Percentiles rank a stretch among this genome's conserved stretches.
Evolutionary conservation across 805 yeast genomes (phyloP).

Genomic region (Priceomyces carsonii): DNA sequence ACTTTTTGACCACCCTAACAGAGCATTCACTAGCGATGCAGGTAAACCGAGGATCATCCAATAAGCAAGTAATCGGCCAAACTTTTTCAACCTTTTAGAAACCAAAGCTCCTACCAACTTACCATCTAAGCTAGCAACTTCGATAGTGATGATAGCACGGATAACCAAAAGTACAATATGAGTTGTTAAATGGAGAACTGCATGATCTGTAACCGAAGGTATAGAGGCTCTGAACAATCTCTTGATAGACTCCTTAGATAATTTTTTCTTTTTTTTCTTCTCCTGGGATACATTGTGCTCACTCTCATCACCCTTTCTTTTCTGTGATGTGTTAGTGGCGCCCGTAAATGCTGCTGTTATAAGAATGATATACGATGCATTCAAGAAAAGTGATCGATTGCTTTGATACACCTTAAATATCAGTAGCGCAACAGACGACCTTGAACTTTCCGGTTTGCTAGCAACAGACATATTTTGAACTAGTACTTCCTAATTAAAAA

Average conservation of each 20-base stretch:
- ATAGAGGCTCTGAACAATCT: slow-evolving; percentile 36
- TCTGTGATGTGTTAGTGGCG: slow-evolving; percentile 31
- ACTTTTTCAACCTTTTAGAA: slow-evolving; percentile 63
- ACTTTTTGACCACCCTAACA: slow-evolving; percentile 61
- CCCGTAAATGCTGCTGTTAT: slow-evolving; percentile 45
- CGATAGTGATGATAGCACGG: slow-evolving; percentile 73
- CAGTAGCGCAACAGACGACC: slow-evolving; percentile 5
- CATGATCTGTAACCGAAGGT: slow-evolving; percentile 28
- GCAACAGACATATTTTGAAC: too few species aligned
- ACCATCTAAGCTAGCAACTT: slow-evolving; percentile 88
- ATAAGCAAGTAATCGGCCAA: slow-evolving; percentile 59
- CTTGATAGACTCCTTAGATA: slow-evolving; percentile 29
- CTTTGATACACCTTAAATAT: slow-evolving; percentile 37
- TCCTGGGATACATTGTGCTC: slow-evolving; percentile 8
- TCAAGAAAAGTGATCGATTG: slow-evolving; percentile 40
- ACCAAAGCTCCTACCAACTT: slow-evolving; percentile 78
- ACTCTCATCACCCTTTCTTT: slow-evolving; percentile 10
- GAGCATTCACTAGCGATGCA: slow-evolving; percentile 75
- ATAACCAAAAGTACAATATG: slow-evolving; percentile 63
- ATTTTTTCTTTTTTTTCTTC: slow-evolving; percentile 22
- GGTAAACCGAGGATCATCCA: slow-evolving; percentile 91
- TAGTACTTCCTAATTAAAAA: too few species aligned
- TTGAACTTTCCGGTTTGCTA: too few species aligned
- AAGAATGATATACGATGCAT: slow-evolving; percentile 42
- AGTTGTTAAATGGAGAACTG: slow-evolving; percentile 38